A percentile compares a stretch with the other conserved stretches of the same genome.
phyloP scores from a whole-genome alignment of 2,329 filamentous ascomycete genomes.

The Xylaria sp. region DNA sequence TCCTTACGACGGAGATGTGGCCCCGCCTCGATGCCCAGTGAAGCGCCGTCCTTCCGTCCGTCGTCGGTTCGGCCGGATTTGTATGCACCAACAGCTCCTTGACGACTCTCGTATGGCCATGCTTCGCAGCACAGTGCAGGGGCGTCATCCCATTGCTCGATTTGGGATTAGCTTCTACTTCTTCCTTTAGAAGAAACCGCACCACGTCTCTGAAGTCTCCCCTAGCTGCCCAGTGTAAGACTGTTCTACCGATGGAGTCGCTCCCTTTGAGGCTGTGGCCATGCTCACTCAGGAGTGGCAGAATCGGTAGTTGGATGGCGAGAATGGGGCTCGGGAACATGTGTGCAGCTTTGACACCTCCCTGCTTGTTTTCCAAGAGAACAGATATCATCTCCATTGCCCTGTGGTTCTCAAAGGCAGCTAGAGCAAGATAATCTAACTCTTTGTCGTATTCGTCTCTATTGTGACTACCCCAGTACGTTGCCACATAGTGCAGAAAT shows the following conservation, averaged over 20 bases:
- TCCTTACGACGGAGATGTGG: conserved; percentile 6
- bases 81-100: not conserved
- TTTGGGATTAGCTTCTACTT: not conserved
- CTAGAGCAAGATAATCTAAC: not conserved
- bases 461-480: not conserved
- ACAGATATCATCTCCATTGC: not conserved
- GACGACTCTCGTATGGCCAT: not conserved
- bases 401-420: not conserved
- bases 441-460: not conserved
- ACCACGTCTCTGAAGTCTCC: not conserved
- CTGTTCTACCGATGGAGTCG: not conserved
- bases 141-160: conserved; percentile 4
- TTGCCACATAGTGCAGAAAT: conserved; percentile 1
- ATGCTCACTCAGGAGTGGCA: not conserved
- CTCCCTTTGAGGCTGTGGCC: not conserved
- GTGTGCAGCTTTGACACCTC: not conserved
- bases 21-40: conserved; percentile 4
- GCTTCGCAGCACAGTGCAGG: conserved; percentile 6
- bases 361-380: not conserved
- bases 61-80: not conserved
- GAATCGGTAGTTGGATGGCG: not conserved
- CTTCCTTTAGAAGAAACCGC: not conserved
- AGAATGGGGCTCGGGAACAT: not conserved
- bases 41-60: not conserved
- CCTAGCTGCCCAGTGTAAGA: not conserved